A percentile compares a stretch with the other conserved stretches of the same genome.
Conservation (phyloP, 192 early-diverging fungal genomes). For the Linnemannia exigua region DNA sequence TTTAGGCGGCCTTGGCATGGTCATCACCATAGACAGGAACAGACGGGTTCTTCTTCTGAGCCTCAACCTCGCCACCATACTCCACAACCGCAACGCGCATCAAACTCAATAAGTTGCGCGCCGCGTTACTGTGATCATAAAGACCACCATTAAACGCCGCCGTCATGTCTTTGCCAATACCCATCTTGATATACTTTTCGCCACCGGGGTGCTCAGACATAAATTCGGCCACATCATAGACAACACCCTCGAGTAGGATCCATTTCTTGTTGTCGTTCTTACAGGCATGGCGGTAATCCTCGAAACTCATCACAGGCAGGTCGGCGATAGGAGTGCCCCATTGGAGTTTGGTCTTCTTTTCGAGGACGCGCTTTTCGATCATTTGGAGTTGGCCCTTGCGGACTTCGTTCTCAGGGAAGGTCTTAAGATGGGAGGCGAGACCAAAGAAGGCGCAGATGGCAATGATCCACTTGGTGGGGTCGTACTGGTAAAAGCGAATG, state of each 20-base stretch:
- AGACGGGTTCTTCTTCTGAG: constrained; percentile 57
- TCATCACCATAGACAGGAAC: constrained; percentile 43
- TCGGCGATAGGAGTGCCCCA: constrained; percentile 82
- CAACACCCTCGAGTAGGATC: constrained; percentile 86
- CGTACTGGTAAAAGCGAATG: constrained; percentile 84
- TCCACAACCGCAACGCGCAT: constrained; percentile 81
- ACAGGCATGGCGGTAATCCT: constrained; percentile 69
- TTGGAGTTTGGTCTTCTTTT: constrained; percentile 71
- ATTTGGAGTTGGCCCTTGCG: constrained; percentile 85
- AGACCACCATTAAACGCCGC: constrained; percentile 93
- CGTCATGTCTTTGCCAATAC: constrained; percentile 91
- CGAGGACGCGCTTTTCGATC: constrained; percentile 86
- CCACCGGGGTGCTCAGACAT: constrained; percentile 95
- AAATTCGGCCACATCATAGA: constrained; percentile 90
- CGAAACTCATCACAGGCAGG: constrained; percentile 77
- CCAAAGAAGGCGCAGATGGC: constrained; percentile 69
- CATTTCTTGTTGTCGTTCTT: constrained; percentile 78
- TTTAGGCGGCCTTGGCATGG: constrained; percentile 43
- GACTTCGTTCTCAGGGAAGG: constrained; percentile 86
- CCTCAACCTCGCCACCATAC: constrained; percentile 65
- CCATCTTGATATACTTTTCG: constrained; percentile 77
- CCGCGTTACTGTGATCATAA: constrained; percentile 95
- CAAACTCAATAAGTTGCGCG: constrained; percentile 87
- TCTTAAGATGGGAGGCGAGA: constrained; percentile 82
- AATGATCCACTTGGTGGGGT: constrained; percentile 94